Conservation (phyloP, 1,284 basidiomycete species). For the Trametes versicolor region DNA sequence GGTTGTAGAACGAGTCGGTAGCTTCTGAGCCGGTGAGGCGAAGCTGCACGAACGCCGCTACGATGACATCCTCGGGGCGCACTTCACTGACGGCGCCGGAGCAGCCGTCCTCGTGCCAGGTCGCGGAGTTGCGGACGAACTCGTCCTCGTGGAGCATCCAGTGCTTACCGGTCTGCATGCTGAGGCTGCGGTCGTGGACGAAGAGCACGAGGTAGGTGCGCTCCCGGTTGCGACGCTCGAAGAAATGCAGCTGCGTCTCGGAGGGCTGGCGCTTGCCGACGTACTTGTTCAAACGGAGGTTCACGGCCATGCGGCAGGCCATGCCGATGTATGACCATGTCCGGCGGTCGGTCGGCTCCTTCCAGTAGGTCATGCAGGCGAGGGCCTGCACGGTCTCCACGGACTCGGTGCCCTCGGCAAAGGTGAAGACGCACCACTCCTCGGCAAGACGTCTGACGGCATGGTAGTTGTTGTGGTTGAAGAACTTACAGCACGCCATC, state of each 20-base stretch:
- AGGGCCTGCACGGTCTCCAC: slow-evolving; percentile 88
- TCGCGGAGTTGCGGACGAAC: slow-evolving; percentile 68
- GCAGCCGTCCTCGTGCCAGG: slow-evolving; percentile 75
- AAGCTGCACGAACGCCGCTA: slow-evolving; percentile 77
- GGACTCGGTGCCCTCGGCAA: slow-evolving; percentile 77
- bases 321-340: slow-evolving; percentile 89
- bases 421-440: slow-evolving; percentile 77
- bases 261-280: slow-evolving; percentile 58
- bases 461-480: slow-evolving; percentile 74
- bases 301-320: slow-evolving; percentile 88
- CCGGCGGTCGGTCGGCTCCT: slow-evolving; percentile 81
- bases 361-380: slow-evolving; percentile 88
- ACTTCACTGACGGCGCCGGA: slow-evolving; percentile 45
- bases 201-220: slow-evolving; percentile 85
- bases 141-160: slow-evolving; percentile 90
- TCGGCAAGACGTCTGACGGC: slow-evolving; percentile 74
- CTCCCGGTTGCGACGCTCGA: slow-evolving; percentile 83
- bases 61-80: slow-evolving; percentile 81
- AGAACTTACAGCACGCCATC: slow-evolving; percentile 88
- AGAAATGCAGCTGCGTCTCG: slow-evolving; percentile 69
- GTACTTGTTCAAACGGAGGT: slow-evolving; percentile 79
- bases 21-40: slow-evolving; percentile 82
- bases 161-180: slow-evolving; percentile 82
- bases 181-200: slow-evolving; percentile 83
- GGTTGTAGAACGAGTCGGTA: slow-evolving; percentile 74